Evolutionary conservation across 2,329 filamentous ascomycete species (phyloP), one percentile per base, ranked within the genome.

Genomic region (Fusarium sacchari): DNA sequence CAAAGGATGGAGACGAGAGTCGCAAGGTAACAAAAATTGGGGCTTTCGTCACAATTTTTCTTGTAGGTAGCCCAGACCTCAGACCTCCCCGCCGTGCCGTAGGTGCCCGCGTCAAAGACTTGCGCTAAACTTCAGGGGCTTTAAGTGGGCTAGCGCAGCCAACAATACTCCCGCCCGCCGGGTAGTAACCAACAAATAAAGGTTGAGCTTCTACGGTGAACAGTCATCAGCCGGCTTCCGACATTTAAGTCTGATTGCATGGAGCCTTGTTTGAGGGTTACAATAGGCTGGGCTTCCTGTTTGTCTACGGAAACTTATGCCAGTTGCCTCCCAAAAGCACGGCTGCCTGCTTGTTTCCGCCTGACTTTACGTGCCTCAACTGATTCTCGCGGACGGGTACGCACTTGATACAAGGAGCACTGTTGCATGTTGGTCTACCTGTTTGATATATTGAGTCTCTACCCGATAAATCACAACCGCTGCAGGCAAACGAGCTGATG

Each of bases 21-120:
- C 67, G 61, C 56, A 68, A 72, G 67, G 66, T 76, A 60, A 70
- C 74, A 72, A 77, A 77, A 78, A 76, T 74, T 44, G 73, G 75
- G 72, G 72, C 72, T 69, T 72, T 76, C 78, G 77, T 79, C 78
- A 78, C 78, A 79, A 76, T 78, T 79, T 80, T 77, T 78, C 74
- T 77, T 56, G 14, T 26, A 34, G 20, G n/a, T 34, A 20, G 28
- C n/a, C 28, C 26, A 52, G 18, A 40, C 37, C 47, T 75, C 53
- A 77, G 73, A 74, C 63, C 68, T 69, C 74, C 73, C 76, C 76
- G 75, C 75, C 70, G 47, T 42, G 37, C 53, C 36, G 64, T 58
- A 66, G 50, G 32, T 58, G 42, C 42, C 56, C 56, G 42, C 32
- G 40, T 50, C 63, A 65, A 65, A 65, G 69, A 68, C 55, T 58